Evolutionary conservation across 805 yeast species (phyloP).

Genomic region (Candida koratica): DNA sequence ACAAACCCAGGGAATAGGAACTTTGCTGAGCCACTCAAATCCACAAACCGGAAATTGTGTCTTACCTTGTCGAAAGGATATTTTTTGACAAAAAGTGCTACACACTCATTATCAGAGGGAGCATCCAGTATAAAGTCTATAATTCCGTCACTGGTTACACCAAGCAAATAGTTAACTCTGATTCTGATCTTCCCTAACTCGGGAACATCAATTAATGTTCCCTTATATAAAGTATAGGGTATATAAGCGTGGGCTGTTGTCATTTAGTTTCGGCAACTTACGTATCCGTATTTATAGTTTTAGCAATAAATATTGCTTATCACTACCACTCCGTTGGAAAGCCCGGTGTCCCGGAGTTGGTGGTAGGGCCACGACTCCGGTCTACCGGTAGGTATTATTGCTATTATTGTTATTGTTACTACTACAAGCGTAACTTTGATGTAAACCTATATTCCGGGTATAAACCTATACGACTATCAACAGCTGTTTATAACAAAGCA

Average conservation of each 20-base stretch:
- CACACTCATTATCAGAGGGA: not conserved
- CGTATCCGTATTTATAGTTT: slow-evolving; percentile 4
- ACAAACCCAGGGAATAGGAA: slow-evolving; percentile 61
- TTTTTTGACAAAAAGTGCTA: slow-evolving; percentile 7
- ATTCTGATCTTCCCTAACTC: slow-evolving; percentile 53
- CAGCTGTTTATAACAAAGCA: slow-evolving; percentile 26
- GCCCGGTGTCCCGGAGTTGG: slow-evolving; percentile 3
- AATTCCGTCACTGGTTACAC: slow-evolving; percentile 56
- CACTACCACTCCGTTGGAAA: slow-evolving; percentile 4
- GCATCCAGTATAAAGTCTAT: slow-evolving; percentile 38
- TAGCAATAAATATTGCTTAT: slow-evolving; percentile 2
- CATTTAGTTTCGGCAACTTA: not conserved
- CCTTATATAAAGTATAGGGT: slow-evolving; percentile 50
- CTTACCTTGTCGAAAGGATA: slow-evolving; percentile 8
- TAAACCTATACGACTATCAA: slow-evolving; percentile 3
- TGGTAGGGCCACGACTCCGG: too few species aligned
- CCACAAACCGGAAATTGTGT: slow-evolving; percentile 18
- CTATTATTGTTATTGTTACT: too few species aligned
- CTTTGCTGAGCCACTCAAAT: slow-evolving; percentile 31
- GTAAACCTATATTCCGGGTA: slow-evolving; percentile 7
- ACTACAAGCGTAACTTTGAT: too few species aligned
- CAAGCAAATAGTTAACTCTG: slow-evolving; percentile 52
- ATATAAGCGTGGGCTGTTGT: slow-evolving; percentile 17
- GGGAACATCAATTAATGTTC: slow-evolving; percentile 75
- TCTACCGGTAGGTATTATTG: too few species aligned